phyloP scores from a whole-genome alignment of 768 basidiomycete species.

The Podaxis rugospora region DNA sequence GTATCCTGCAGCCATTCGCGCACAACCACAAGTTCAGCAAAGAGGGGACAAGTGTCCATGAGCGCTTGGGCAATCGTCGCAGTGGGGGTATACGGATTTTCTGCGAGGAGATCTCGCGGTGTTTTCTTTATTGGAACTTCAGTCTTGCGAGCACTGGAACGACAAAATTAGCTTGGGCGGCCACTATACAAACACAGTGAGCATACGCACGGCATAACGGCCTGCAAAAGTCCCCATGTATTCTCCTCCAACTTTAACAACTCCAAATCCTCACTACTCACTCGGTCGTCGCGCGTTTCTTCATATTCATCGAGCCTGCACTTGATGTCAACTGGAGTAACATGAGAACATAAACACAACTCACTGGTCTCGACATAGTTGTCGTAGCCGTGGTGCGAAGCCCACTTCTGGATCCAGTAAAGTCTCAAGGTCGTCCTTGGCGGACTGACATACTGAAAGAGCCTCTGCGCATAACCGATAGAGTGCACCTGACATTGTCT shows the following conservation, averaged over 20 bases:
- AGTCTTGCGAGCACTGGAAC: slow-evolving; percentile 62
- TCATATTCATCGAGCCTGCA: slow-evolving; percentile 50
- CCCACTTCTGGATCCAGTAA: slow-evolving; percentile 64
- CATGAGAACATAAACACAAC: slow-evolving; percentile 17
- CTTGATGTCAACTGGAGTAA: background rate
- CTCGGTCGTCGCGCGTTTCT: slow-evolving; percentile 31
- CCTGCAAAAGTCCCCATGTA: slow-evolving; percentile 80
- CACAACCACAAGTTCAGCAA: slow-evolving; percentile 74
- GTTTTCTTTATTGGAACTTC: slow-evolving; percentile 41
- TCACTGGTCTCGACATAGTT: slow-evolving; percentile 53
- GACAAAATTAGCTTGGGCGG: background rate
- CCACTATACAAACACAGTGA: background rate
- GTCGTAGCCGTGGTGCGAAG: slow-evolving; percentile 62
- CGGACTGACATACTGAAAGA: slow-evolving; percentile 52
- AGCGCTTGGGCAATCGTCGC: slow-evolving; percentile 71
- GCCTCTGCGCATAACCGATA: slow-evolving; percentile 69
- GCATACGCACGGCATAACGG: slow-evolving; percentile 63
- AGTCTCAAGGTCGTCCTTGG: slow-evolving; percentile 51
- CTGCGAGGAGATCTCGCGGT: slow-evolving; percentile 50
- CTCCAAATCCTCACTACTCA: slow-evolving; percentile 50
- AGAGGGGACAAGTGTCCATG: slow-evolving; percentile 60
- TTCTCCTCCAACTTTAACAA: slow-evolving; percentile 68
- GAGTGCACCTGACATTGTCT: slow-evolving; percentile 43
- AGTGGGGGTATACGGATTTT: slow-evolving; percentile 83
- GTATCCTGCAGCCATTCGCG: slow-evolving; percentile 89